phyloP scores from a whole-genome alignment of 1,284 basidiomycete genomes.

The Fomitopsis pinicola region DNA sequence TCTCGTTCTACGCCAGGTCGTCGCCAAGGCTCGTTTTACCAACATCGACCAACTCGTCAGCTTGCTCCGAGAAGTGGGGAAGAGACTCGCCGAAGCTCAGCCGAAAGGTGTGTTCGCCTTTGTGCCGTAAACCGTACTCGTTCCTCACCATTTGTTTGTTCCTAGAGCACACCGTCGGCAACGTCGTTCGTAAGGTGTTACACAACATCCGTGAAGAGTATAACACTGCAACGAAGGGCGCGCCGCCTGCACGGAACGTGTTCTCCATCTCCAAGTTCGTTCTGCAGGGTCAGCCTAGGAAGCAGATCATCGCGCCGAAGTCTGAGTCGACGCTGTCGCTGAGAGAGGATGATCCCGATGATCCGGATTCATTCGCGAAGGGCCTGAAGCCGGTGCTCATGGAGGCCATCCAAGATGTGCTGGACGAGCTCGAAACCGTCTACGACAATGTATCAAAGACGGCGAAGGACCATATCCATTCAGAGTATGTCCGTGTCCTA shows the following conservation, averaged over 20 bases:
- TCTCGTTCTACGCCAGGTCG: constrained; percentile 82
- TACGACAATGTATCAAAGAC: constrained; percentile 94
- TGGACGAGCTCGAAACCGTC: constrained; percentile 94
- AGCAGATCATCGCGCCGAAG: constrained; percentile 47
- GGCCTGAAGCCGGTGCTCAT: constrained; percentile 77
- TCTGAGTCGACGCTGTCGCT: constrained; percentile 49
- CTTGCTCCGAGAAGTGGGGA: constrained; percentile 80
- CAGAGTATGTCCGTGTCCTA: constrained; percentile 61
- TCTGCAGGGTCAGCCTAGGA: constrained; percentile 67
- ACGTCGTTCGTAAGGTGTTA: constrained; percentile 88
- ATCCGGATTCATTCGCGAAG: constrained; percentile 70
- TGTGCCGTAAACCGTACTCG: background rate
- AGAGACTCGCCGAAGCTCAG: constrained; percentile 81
- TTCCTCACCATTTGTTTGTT: background rate
- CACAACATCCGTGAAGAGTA: constrained; percentile 95
- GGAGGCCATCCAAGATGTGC: constrained; percentile 90
- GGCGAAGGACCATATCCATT: constrained; percentile 94
- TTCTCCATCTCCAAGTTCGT: constrained; percentile 80
- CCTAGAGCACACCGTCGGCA: constrained; percentile 89
- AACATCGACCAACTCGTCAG: constrained; percentile 85
- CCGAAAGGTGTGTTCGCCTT: constrained; percentile 70
- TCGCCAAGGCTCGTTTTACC: constrained; percentile 81
- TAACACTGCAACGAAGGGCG: constrained; percentile 55
- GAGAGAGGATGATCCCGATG: constrained; percentile 65
- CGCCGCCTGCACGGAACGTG: constrained; percentile 32